Evolutionary conservation across 1,284 basidiomycete genomes (phyloP).

Genomic region (Earliella scabrosa): DNA sequence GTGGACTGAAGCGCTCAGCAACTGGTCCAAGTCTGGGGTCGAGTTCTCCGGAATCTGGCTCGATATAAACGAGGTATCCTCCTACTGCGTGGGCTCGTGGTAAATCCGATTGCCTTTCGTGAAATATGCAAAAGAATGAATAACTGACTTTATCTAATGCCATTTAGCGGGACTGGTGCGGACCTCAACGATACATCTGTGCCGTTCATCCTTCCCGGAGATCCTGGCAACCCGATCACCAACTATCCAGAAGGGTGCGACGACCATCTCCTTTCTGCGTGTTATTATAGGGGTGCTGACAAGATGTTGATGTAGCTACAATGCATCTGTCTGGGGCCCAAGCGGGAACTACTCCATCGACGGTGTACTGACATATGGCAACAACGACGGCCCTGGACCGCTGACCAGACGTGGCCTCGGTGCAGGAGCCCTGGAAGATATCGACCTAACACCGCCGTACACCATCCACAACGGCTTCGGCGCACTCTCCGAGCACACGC

Average conservation of each 20-base stretch:
- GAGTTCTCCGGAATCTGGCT: constrained; percentile 76
- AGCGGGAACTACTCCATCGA: constrained; percentile 79
- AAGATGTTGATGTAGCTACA: constrained; percentile 50
- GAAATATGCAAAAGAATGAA: too few relatives aligned
- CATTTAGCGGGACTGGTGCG: constrained; percentile 55
- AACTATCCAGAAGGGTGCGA: constrained; percentile 67
- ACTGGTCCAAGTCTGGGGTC: constrained; percentile 64
- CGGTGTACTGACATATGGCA: constrained; percentile 59
- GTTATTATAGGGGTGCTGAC: constrained; percentile 6
- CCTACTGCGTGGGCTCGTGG: constrained; percentile 70
- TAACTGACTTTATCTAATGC: too few relatives aligned
- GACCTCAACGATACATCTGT: constrained; percentile 51
- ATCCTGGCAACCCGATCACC: constrained; percentile 50
- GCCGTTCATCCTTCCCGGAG: constrained; percentile 56
- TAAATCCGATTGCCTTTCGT: constrained; percentile 31
- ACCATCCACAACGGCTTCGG: constrained; percentile 70
- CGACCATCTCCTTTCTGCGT: not conserved
- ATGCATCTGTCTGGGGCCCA: constrained; percentile 61
- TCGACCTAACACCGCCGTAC: constrained; percentile 68
- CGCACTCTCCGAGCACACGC: constrained; percentile 50
- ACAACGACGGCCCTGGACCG: constrained; percentile 45
- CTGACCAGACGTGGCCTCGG: constrained; percentile 37
- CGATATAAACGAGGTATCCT: constrained; percentile 75
- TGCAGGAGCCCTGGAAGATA: constrained; percentile 47
- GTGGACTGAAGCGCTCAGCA: constrained; percentile 39